Evolutionary conservation across 345 rosid genomes (phyloP), one percentile per base, ranked within the genome.

Genomic region (Bretschneidera sinensis): DNA sequence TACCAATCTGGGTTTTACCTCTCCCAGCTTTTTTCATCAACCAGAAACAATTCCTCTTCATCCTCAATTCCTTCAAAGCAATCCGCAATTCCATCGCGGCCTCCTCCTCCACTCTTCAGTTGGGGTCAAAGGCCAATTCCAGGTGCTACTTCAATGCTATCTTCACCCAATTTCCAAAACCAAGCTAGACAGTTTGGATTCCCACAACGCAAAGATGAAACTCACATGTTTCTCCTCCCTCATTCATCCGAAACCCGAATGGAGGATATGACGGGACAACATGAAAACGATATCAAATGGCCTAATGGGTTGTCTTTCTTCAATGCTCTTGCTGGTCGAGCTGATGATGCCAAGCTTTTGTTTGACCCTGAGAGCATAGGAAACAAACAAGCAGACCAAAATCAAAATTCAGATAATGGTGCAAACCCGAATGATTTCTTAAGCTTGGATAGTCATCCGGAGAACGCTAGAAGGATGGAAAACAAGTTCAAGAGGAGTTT

Each of bases 1-100:
- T 90, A 88, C 71, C 89, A 89, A 62, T 90, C 97, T 31, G 96
- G 96, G 57, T 88, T 86, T 69, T 90, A 94, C 68, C 92, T 94
- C 9, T 94, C 99, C 0, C 97, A 90, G 78, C 87, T 88, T 61
- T 94, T 90, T 61, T 76, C 96, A 17, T 79, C 96, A 0, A 85
- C 73, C 58, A 68, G 86, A 65, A 86, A 73, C 52, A 33, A 49
- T 23, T 78, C 82, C 0, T 70, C 97, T 15, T 78, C 96, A 0
- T 67, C 90, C 4, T 21, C 75, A 1, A 77, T 83, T 48, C 91
- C 87, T 52, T 48, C 74, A 0, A 85, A 84, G 72, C 86, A 74
- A 59, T 68, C 87, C 43, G 59, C 74, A 24, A 73, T 88, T 15
- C 96, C 95, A 43, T 74, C 43, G 28, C 86, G 81, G 43, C 79